Percentiles rank a stretch among this genome's conserved stretches.
phyloP scores from a whole-genome alignment of 2,329 filamentous ascomycete species.

The Beauveria caledonica region DNA sequence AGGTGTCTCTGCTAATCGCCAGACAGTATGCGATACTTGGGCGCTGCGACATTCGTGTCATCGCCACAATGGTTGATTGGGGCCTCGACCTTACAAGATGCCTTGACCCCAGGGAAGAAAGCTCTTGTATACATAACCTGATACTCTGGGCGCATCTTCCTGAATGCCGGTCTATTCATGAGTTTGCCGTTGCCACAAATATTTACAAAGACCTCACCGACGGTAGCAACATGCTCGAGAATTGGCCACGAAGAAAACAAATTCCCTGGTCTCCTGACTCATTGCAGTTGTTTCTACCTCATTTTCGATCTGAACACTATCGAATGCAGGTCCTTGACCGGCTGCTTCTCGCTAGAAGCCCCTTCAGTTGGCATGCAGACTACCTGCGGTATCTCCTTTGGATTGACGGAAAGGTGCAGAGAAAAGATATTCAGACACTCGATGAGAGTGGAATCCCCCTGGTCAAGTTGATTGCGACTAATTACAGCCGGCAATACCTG shows the following conservation, averaged over 20 bases:
- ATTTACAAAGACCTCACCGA: not conserved
- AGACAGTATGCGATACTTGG: not conserved
- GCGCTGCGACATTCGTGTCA: no score
- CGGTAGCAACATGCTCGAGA: no score
- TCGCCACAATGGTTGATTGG: not conserved
- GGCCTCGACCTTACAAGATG: not conserved
- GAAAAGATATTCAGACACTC: not conserved
- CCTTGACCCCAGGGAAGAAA: not conserved
- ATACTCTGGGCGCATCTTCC: no score
- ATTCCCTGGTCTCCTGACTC: no score
- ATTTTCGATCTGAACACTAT: not conserved
- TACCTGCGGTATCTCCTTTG: not conserved
- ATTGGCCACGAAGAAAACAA: no score
- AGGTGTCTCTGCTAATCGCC: not conserved
- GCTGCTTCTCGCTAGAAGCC: not conserved
- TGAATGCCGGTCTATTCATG: not conserved
- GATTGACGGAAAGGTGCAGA: not conserved
- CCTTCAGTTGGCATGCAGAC: fast-evolving
- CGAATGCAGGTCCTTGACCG: not conserved
- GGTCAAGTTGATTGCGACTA: not conserved
- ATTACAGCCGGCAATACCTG: no score
- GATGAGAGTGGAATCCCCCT: not conserved
- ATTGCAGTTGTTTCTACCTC: not conserved
- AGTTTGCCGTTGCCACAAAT: not conserved
- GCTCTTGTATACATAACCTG: no score